These are phyloP conservation scores for Xylaria hypoxylon DNA, from an alignment of 2,329 filamentous ascomycete genomes.

Conservation along the genomic window DNA sequence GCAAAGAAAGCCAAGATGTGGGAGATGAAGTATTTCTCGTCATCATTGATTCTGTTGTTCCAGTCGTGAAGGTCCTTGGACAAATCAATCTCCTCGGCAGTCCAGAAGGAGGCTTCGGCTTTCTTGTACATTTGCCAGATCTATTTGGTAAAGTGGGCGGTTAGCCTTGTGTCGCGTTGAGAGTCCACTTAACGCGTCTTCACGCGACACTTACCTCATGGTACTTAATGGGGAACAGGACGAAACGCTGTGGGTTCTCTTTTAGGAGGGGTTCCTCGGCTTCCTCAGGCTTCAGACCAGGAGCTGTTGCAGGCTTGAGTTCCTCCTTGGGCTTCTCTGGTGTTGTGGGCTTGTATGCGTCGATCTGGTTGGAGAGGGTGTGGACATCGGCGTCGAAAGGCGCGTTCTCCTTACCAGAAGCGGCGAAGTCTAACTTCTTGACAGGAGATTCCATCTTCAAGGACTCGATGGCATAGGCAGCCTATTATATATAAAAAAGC, in stretches of 20 bases:
- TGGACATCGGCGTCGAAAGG: constrained; percentile 64
- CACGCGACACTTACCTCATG: constrained; percentile 84
- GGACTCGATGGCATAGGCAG: constrained; percentile 85
- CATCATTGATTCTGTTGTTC: constrained; percentile 97
- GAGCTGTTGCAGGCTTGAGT: constrained; percentile 56
- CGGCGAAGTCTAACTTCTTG: constrained; percentile 87
- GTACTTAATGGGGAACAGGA: constrained; percentile 99
- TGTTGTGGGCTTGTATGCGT: constrained; percentile 69
- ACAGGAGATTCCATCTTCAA: constrained; percentile 93
- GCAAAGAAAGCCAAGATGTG: constrained; percentile 99
- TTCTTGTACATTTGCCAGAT: constrained; percentile 99
- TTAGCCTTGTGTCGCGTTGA: constrained; percentile 54
- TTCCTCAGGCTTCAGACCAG: constrained; percentile 74
- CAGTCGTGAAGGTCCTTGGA: constrained; percentile 99
- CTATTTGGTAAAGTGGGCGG: constrained; percentile 60
- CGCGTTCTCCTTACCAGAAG: constrained; percentile 84
- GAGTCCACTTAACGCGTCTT: constrained; percentile 76
- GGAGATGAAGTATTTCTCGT: constrained; percentile 98
- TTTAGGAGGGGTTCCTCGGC: constrained; percentile 89
- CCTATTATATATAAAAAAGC: constrained; percentile 70
- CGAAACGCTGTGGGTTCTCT: constrained; percentile 96
- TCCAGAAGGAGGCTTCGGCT: constrained; percentile 99
- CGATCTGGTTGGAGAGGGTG: constrained; percentile 66
- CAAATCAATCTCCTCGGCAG: constrained; percentile 97
- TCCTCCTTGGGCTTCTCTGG: constrained; percentile 60